Evolutionary conservation across 2,329 filamentous ascomycete species (phyloP).

Genomic region (Fusarium sp.): DNA sequence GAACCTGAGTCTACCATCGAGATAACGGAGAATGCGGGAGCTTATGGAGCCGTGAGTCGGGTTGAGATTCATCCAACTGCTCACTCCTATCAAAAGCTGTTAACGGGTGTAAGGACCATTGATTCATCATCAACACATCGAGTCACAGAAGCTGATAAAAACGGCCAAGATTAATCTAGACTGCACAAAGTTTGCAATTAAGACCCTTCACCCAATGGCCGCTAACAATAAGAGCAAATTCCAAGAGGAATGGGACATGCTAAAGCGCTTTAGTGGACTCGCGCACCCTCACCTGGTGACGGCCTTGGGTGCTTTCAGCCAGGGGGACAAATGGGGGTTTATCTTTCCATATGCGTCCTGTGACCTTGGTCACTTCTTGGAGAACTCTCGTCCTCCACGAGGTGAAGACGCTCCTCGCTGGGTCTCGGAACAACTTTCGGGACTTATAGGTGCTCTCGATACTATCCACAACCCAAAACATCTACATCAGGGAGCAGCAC

Average conservation of each 20-base stretch:
- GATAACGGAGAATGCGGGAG: neutral
- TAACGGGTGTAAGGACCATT: neutral
- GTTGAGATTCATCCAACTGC: neutral
- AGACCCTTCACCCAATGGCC: neutral
- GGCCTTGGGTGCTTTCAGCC: neutral
- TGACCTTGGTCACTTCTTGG: neutral
- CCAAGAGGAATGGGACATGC: neutral
- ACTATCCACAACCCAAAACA: constrained; percentile 16
- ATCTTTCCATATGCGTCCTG: constrained; percentile 12
- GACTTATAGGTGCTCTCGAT: constrained; percentile 17
- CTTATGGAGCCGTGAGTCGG: neutral
- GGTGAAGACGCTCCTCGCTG: neutral
- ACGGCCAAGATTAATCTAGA: neutral
- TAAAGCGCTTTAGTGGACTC: constrained; percentile 13
- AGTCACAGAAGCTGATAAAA: no score
- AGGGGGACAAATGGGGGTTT: neutral
- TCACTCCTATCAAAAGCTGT: neutral
- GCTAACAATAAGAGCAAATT: neutral
- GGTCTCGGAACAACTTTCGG: constrained; percentile 1
- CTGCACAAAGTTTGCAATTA: constrained; percentile 12
- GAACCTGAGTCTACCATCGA: neutral
- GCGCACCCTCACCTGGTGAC: constrained; percentile 16
- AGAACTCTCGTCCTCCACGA: neutral
- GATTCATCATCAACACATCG: no score
- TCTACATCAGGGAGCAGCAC: neutral